Conservation (phyloP, 2,329 filamentous ascomycete genomes). For the Tricladium varicosporioides region DNA sequence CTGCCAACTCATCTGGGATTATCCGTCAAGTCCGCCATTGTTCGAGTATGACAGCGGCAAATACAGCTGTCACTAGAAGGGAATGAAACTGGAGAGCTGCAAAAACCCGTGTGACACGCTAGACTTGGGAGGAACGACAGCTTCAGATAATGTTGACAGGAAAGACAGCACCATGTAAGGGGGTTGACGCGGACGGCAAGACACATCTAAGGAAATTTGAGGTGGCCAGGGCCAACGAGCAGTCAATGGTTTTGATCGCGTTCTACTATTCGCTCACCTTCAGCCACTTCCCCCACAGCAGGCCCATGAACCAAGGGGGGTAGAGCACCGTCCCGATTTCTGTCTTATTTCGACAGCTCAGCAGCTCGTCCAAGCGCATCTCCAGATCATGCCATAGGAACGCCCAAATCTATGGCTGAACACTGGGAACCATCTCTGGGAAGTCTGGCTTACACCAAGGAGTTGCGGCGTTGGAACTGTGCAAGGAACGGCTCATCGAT, state of each 20-base stretch:
- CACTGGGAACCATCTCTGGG: background rate
- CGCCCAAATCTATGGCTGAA: background rate
- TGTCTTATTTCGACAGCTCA: background rate
- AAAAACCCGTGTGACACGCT: constrained; percentile 14
- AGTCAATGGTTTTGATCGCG: too few relatives aligned
- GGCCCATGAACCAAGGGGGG: background rate
- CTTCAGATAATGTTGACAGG: background rate
- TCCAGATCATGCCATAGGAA: background rate
- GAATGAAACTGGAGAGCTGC: constrained; percentile 6
- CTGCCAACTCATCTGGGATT: background rate
- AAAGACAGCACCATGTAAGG: constrained; percentile 1
- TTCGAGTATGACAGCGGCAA: background rate
- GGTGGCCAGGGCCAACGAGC: background rate
- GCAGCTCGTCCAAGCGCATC: background rate
- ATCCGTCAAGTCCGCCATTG: background rate
- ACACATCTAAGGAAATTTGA: constrained; percentile 2
- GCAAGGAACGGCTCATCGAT: background rate
- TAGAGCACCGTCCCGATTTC: background rate
- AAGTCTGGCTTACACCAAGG: background rate
- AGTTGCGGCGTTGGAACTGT: background rate
- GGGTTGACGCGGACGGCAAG: background rate
- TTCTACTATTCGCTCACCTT: background rate
- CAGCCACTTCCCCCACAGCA: background rate
- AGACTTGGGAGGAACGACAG: constrained; percentile 5
- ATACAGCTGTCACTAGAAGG: background rate